Base-by-base conservation (phyloP, 1,139 yeast genomes). In the Zhuliangozyma parablackwelliae region DNA sequence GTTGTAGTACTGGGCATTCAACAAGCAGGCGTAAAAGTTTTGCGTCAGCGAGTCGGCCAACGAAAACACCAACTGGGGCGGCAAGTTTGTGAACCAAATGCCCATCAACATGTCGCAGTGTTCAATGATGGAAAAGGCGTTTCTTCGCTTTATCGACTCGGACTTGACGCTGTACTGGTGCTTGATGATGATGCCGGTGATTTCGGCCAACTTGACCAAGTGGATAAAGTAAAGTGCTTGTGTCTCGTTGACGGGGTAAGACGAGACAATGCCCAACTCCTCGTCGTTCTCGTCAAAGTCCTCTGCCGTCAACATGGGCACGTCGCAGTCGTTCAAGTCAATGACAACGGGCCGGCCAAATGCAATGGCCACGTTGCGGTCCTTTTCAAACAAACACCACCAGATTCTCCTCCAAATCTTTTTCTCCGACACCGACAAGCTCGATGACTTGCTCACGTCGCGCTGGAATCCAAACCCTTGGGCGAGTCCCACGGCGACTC, bases 31-130 rank as follows among this genome's bases (percentile, higher is more conserved):
- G 53, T 78, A 73, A 42, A 81, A 76, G 41, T 61, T 69, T 67
- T 74, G 69, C 62, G 80, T 51, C 47, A 65, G 54, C 13, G 65
- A 62, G 53, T 81, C 83, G 35, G 72, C 74, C 34, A 83, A 69
- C 12, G 80, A 73, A 51, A 83, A 84, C 39, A 76, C 78, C 46
- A 86, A 61, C 44, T 77, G 76, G 8, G 75, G 67, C 1, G 95
- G 94, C 40, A 86, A 62, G 44, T 75, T 75, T 40, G 79, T 74
- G 59, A 84, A 80, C 92, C 92, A 86, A 34, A 80, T 72, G 26
- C 89, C 88, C 81, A 86, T 76, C 36, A 86, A 70, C 78, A 80
- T 74, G 56, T 86, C 95, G 56, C 92, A 85, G 53, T 82, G 81
- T 48, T 80, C 75, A 46, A 79, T 72, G 46, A 80, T 78, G 23